Evolutionary conservation across 306 rosid genomes (phyloP).

Genomic region (Acacia crassicarpa): DNA sequence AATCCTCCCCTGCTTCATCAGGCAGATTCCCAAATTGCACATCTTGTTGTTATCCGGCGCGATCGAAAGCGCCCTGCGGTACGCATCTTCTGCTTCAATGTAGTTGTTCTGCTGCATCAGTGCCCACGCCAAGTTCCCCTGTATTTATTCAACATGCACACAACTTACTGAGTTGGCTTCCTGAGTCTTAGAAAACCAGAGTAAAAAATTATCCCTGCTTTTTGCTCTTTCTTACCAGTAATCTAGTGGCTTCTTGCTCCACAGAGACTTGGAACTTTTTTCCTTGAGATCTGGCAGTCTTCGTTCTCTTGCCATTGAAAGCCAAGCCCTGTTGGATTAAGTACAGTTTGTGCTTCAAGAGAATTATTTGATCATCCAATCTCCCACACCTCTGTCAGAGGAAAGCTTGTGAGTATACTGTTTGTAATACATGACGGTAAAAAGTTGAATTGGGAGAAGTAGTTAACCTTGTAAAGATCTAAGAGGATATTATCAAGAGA

Average conservation of each 20-base stretch:
- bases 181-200: not conserved
- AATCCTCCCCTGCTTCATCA: constrained; percentile 98
- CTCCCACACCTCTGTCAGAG: constrained; percentile 84
- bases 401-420: not conserved
- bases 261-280: constrained; percentile 97
- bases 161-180: not conserved
- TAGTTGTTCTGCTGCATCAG: constrained; percentile 94
- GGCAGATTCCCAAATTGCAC: constrained; percentile 95
- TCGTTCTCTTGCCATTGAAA: constrained; percentile 95
- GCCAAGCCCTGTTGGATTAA: constrained; percentile 95
- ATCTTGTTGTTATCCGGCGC: constrained; percentile 92
- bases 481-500: constrained; percentile 94
- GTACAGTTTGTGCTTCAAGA: constrained; percentile 77
- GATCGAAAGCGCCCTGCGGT: constrained; percentile 75
- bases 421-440: not conserved
- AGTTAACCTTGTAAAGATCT: constrained; percentile 84
- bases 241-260: constrained; percentile 97
- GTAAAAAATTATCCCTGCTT: not conserved
- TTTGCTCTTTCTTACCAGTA: constrained; percentile 63
- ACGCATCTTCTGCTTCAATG: constrained; percentile 95
- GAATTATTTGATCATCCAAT: constrained; percentile 81
- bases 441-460: not conserved
- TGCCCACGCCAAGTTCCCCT: constrained; percentile 99
- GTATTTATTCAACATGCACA: not conserved
- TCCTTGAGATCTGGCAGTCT: constrained; percentile 98